Evolutionary conservation across 495 filamentous ascomycete genomes (phyloP), one percentile per base, ranked within the genome.

Genomic region (Chaetomidium leptoderma): DNA sequence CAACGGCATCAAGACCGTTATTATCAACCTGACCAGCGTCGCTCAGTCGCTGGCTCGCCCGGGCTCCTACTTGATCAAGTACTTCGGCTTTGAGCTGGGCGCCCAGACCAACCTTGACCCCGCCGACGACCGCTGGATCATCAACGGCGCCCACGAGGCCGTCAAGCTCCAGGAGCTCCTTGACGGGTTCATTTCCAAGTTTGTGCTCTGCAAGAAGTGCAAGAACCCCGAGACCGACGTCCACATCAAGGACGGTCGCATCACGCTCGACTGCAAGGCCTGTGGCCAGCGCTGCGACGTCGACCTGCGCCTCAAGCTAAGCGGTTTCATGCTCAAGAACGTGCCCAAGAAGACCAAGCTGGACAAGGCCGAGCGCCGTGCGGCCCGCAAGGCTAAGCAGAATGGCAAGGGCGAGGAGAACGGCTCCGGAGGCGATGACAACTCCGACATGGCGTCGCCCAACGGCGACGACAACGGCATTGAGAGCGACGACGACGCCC

Each of bases 161-260:
- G 67, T 78, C 70, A 98, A 98, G 82, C 88, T 98, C 23, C 93
- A 98, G 79, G 93, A 97, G 74, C 91, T 96, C 63, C 89, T 98
- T 27, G 93, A 97, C 69, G 92, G 92, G 46, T 98, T 97, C 83
- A 98, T 98, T 73, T 79, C 83, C 79, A 95, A 90, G 76, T 98
- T 97, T 62, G 93, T 98, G 63, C 90, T 98, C 53, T 98, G 93
- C 88, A 92, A 93, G 82, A 91, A 93, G 74, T 98, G 93, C 86
- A 96, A 96, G 84, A 98, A 98, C 72, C 93, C 93, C 29, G 93
- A 98, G 78, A 98, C 93, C 62, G 92, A 91, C 58, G 89, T 96
- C 67, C 81, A 86, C 66, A 89, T 95, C 81, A 96, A 95, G 75
- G 90, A 96, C 60, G 92, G 88, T 39, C 81, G 79, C 65, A 98